These are phyloP conservation scores for Candida quercuum DNA, from an alignment of 805 yeast species.

Conservation along the genomic window DNA sequence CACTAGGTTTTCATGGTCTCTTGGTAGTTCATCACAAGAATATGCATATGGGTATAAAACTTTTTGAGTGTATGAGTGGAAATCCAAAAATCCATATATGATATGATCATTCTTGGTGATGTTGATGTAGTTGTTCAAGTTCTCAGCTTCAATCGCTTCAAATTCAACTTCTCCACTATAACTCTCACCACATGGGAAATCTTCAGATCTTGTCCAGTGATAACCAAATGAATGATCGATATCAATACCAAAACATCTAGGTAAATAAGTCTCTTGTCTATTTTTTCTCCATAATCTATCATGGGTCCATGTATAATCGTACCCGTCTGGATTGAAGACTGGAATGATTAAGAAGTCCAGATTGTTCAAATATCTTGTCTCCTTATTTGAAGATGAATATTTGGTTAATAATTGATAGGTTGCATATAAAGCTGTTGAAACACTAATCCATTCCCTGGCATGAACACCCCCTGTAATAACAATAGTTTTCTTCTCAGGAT, in stretches of 20 bases:
- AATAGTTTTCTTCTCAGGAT: slow-evolving; percentile 52
- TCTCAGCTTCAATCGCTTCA: slow-evolving; percentile 55
- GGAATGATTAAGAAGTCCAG: slow-evolving; percentile 77
- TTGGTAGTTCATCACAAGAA: slow-evolving; percentile 65
- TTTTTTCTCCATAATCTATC: slow-evolving; percentile 90
- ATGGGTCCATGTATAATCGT: slow-evolving; percentile 70
- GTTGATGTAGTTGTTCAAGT: slow-evolving; percentile 43
- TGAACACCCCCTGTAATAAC: slow-evolving; percentile 82
- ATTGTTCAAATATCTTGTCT: slow-evolving; percentile 43
- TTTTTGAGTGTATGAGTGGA: slow-evolving; percentile 84
- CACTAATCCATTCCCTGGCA: slow-evolving; percentile 87
- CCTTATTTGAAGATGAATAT: slow-evolving; percentile 37
- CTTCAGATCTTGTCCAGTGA: slow-evolving; percentile 62
- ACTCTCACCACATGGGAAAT: slow-evolving; percentile 75
- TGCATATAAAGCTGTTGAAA: slow-evolving; percentile 60
- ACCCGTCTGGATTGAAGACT: slow-evolving; percentile 88
- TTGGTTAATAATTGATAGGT: slow-evolving; percentile 42
- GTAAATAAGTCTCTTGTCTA: slow-evolving; percentile 65
- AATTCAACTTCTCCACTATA: slow-evolving; percentile 73
- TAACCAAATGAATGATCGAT: slow-evolving; percentile 79
- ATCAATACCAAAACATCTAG: slow-evolving; percentile 76
- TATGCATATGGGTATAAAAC: slow-evolving; percentile 79
- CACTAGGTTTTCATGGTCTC: slow-evolving; percentile 75
- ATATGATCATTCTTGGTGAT: slow-evolving; percentile 41
- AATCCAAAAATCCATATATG: slow-evolving; percentile 72